Evolutionary conservation across 768 basidiomycete genomes (phyloP), one percentile per base, ranked within the genome.

Genomic region (Naganishia friedmannii): DNA sequence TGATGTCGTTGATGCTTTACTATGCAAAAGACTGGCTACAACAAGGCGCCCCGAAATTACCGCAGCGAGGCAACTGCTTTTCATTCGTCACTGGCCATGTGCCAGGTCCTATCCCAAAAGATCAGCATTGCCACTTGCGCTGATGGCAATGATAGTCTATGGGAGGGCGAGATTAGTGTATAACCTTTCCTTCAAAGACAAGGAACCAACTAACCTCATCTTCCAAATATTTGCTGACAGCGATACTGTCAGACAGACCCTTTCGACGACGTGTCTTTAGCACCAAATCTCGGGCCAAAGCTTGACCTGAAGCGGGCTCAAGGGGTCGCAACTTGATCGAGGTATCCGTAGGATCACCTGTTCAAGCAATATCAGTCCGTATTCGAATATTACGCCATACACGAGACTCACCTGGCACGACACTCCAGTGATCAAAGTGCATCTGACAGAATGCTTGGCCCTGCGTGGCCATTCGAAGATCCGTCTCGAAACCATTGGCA

Each of bases 401-500:
- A 29, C 31, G 8, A 7, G 23, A 23, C 48, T 51, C 12, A 51
- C 60, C 60, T 75, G 95, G 95, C n/a, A 98, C 95, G 77, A 95
- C 91, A 19, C 90, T 90, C 96, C 96, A 99, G 77, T 99, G 96
- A 81, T 98, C 95, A 82, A 98, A 99, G 73, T 92, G 88, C 81
- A 97, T 94, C 76, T 93, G 84, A 77, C 93, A 96, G 84, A 97
- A 98, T n/a, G 96, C 96, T 81, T 98, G 96, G 31, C 96, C 96
- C 82, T 96, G 93, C 29, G 96, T 99, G 56, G 96, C 93, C 57
- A 94, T 98, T 76, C 96, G 85, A 79, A 99, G 83, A 83, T 99
- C 96, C 4, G 94, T 96, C 84, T 99, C 96, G 81, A 99, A 99
- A 0, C 96, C 96, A 77, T 97, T 97, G 54, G 96, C 92, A 78